Evolutionary conservation across 768 basidiomycete genomes (phyloP), one percentile per base, ranked within the genome.

Genomic region (Collybiopsis luxurians): DNA sequence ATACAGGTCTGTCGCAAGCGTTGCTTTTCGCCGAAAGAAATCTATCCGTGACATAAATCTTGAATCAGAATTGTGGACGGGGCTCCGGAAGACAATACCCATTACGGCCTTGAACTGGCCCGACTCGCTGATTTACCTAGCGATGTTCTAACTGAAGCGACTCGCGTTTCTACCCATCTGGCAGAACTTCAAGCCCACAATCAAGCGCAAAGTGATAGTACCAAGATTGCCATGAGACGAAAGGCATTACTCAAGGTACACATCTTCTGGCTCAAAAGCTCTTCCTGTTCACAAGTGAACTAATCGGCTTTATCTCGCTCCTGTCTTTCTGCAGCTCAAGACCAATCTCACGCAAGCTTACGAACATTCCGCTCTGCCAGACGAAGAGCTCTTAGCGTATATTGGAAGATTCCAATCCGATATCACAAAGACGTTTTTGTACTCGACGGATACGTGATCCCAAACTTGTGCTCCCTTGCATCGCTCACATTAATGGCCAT

Each of bases 41-140:
- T 21, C 50, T 15, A 40, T 31, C 54, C 44, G 52, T 36, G 17
- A 6, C 21, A 26, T 56, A 24, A 12, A 62, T 39, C 15, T 24
- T 19, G 42, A 6, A 26, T 5, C 58, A 92, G 92, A 64, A 89
- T 94, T 52, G 69, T 87, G 48, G 90, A 92, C 64, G 92, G 92
- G 2, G 73, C 77, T 1, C 78, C 82, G 0, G 82, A 86, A 31
- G 78, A 82, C 27, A 61, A 75, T 26, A 77, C 75, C n/a, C 89
- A 92, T 67, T 93, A 94, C 63, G 92, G 96, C 2, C 75, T 99
- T 11, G 90, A 97, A 62, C 81, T 98, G 26, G 95, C 95, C 12
- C 83, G 84, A 46, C 79, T 96, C 4, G 95, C 93, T 0, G 92
- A 95, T 64, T 75, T 99, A 0, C 96, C 96, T 0, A 60, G 68